These are phyloP conservation scores for Suhomyces chickasaworum DNA, from an alignment of 1,139 yeast genomes.

Conservation along the genomic window DNA sequence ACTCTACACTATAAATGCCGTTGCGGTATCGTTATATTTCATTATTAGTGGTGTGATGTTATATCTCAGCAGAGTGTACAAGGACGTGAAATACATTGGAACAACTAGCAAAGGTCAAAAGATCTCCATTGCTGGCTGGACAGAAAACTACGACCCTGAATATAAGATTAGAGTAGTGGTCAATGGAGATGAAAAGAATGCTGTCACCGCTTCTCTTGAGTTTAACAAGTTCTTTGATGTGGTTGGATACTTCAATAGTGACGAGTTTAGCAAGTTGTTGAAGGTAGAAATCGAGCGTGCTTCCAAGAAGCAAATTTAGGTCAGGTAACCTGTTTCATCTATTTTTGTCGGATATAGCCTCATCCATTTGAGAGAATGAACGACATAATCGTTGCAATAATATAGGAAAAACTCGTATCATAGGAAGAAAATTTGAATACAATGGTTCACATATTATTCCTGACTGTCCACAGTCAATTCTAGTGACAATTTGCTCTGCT, in stretches of 20 bases:
- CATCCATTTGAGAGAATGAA: slow-evolving; percentile 57
- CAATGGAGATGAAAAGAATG: slow-evolving; percentile 27
- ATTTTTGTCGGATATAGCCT: slow-evolving; percentile 13
- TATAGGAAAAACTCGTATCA: slow-evolving; percentile 55
- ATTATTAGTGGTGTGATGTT: slow-evolving; percentile 50
- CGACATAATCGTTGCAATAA: slow-evolving; percentile 48
- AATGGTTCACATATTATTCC: slow-evolving; percentile 61
- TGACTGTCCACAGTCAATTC: slow-evolving; percentile 47
- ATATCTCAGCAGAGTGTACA: slow-evolving; percentile 53
- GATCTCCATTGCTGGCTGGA: slow-evolving; percentile 39
- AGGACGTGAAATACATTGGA: slow-evolving; percentile 65
- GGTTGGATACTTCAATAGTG: slow-evolving; percentile 48
- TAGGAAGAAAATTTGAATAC: slow-evolving; percentile 60
- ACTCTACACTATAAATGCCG: slow-evolving; percentile 33
- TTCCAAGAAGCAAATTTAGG: slow-evolving; percentile 12
- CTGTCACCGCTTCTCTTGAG: slow-evolving; percentile 29
- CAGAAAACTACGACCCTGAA: slow-evolving; percentile 47
- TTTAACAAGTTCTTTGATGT: slow-evolving; percentile 50
- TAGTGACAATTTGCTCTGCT: slow-evolving; percentile 44
- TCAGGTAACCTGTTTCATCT: not conserved
- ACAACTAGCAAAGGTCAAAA: slow-evolving; percentile 35
- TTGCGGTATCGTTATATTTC: slow-evolving; percentile 54
- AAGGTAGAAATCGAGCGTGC: slow-evolving; percentile 26
- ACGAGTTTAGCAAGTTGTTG: slow-evolving; percentile 37
- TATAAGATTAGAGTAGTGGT: slow-evolving; percentile 38